These are phyloP conservation scores for Penicillium brasilianum DNA, from an alignment of 2,329 filamentous ascomycete genomes.

Conservation along the genomic window DNA sequence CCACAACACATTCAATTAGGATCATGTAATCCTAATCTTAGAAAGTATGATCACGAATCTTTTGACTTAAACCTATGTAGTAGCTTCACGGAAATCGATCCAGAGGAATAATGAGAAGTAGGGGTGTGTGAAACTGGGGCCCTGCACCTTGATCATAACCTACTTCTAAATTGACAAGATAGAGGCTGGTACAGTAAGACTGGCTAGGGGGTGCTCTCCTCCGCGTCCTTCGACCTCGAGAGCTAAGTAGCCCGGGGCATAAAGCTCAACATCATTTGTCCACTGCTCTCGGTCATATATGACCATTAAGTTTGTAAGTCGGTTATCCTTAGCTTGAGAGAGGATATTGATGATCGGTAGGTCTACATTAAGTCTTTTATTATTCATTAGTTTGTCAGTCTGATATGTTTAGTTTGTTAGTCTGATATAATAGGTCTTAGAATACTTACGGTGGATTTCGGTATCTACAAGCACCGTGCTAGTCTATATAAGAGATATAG, in stretches of 20 bases:
- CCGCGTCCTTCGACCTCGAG: conserved; percentile 21
- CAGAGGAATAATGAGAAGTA: conserved; percentile 8
- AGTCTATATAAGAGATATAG: no score
- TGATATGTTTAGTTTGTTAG: no score
- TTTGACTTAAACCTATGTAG: conserved; percentile 5
- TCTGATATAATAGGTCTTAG: conserved; percentile 3
- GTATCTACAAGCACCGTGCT: conserved; percentile 8
- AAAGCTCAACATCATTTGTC: conserved; percentile 22
- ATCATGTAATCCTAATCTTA: no score
- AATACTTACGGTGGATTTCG: conserved; percentile 12
- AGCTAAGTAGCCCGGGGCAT: conserved; percentile 25
- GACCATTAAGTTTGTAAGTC: conserved; percentile 15
- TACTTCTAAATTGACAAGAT: conserved; percentile 1
- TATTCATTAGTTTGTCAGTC: conserved; percentile 1
- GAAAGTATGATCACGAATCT: conserved; percentile 1
- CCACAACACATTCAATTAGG: conserved; percentile 1
- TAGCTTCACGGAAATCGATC: conserved; percentile 10
- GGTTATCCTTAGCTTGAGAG: conserved; percentile 21
- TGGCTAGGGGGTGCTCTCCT: conserved; percentile 10
- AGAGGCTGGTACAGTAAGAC: conserved; percentile 10
- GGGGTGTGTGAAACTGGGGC: conserved; percentile 13
- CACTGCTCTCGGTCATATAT: conserved; percentile 15
- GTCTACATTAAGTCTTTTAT: conserved; percentile 22
- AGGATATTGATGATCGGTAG: conserved; percentile 24
- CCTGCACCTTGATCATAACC: conserved; percentile 8